Evolutionary conservation across 352 stramenopile species (phyloP).

Genomic region (Peronosclerospora sorghi): DNA sequence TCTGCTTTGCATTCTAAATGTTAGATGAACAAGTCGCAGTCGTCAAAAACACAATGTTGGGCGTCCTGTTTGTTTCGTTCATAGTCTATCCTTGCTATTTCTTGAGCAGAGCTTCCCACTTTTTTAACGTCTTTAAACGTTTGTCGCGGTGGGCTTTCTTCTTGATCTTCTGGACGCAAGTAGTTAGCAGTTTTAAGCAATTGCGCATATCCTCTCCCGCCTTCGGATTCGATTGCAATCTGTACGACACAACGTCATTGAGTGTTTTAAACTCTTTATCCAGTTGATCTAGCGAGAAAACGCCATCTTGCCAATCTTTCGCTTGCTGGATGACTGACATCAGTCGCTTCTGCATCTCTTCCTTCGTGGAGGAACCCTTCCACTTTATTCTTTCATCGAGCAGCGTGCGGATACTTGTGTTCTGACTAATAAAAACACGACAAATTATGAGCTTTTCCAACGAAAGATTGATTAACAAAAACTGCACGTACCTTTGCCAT

Average conservation of each 20-base stretch:
- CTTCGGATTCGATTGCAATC: conserved; percentile 7
- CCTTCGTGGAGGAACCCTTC: background rate
- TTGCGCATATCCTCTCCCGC: conserved; percentile 1
- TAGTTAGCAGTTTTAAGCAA: conserved; percentile 12
- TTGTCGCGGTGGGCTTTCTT: conserved; percentile 9
- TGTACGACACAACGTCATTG: conserved; percentile 5
- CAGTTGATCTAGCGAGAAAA: conserved; percentile 22
- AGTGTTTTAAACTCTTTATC: conserved; percentile 12
- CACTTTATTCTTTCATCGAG: background rate
- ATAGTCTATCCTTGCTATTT: background rate
- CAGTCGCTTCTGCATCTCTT: background rate
- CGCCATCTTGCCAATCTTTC: conserved; percentile 16
- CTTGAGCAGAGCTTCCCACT: background rate
- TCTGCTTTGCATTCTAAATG: too few relatives aligned
- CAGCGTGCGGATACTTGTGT: background rate
- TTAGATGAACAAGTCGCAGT: background rate
- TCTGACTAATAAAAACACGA: conserved; percentile 3
- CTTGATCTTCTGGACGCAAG: conserved; percentile 13
- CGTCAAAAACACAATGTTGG: too few relatives aligned
- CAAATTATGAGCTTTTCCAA: background rate
- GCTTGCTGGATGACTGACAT: conserved; percentile 3
- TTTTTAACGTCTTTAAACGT: conserved; percentile 10
- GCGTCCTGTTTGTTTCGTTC: too few relatives aligned
- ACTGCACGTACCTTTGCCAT: conserved; percentile 10
- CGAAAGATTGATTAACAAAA: background rate